phyloP scores from a whole-genome alignment of 2,329 filamentous ascomycete genomes.

The Capronia epimyces region DNA sequence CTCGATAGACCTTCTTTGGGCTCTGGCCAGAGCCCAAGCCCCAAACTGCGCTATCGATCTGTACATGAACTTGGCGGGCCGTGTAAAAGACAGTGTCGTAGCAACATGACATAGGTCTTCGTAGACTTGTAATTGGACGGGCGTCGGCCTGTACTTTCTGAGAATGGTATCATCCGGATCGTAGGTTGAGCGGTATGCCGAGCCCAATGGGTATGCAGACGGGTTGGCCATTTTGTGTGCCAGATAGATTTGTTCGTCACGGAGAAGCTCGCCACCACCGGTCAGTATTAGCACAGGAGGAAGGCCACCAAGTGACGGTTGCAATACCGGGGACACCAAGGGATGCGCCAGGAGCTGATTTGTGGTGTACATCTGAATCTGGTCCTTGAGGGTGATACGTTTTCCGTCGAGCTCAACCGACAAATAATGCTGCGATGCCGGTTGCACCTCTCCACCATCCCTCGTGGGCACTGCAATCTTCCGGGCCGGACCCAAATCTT shows the following conservation, averaged over 20 bases:
- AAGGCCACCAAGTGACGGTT: slow-evolving; percentile 81
- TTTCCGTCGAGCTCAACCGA: slow-evolving; percentile 67
- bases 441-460: slow-evolving; percentile 16
- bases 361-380: slow-evolving; percentile 82
- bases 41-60: slow-evolving; percentile 87
- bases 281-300: slow-evolving; percentile 81
- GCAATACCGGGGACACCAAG: slow-evolving; percentile 80
- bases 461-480: slow-evolving; percentile 1
- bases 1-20: slow-evolving; percentile 73
- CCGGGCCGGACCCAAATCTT: not conserved
- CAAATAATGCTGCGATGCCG: slow-evolving; percentile 39
- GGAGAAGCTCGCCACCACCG: slow-evolving; percentile 80
- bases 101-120: slow-evolving; percentile 90
- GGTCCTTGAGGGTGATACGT: slow-evolving; percentile 71
- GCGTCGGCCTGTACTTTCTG: slow-evolving; percentile 69
- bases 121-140: slow-evolving; percentile 94
- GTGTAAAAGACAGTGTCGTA: slow-evolving; percentile 88
- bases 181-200: slow-evolving; percentile 57
- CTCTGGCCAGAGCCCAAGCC: slow-evolving; percentile 79
- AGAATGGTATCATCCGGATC: slow-evolving; percentile 53
- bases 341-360: slow-evolving; percentile 83
- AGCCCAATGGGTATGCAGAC: slow-evolving; percentile 63
- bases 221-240: slow-evolving; percentile 93
- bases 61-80: slow-evolving; percentile 96
- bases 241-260: slow-evolving; percentile 91